A percentile compares a stretch with the other conserved stretches of the same genome.
Evolutionary conservation across 805 yeast genomes (phyloP).

Genomic region (Ogataea chonburiensis): DNA sequence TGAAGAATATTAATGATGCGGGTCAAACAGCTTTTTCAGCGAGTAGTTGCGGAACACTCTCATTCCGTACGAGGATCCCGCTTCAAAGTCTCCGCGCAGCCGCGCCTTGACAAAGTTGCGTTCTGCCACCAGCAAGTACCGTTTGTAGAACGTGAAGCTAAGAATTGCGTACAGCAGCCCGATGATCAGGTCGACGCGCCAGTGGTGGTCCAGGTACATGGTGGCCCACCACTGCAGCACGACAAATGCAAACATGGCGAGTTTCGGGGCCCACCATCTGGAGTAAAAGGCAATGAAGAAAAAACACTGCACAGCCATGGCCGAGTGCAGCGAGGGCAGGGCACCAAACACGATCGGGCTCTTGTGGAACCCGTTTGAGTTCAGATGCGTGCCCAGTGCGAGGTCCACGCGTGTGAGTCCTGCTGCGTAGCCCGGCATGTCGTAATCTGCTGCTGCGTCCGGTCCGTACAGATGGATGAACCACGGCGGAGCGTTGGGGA

Average conservation of each 20-base stretch:
- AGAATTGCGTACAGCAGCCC: conserved; percentile 54
- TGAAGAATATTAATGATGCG: conserved; percentile 26
- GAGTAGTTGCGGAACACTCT: conserved; percentile 51
- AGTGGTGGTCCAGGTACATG: conserved; percentile 71
- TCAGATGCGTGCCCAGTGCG: conserved; percentile 59
- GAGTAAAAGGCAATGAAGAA: conserved; percentile 42
- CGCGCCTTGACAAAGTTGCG: conserved; percentile 40
- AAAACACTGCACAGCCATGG: conserved; percentile 57
- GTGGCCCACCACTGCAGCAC: conserved; percentile 73
- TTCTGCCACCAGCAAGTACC: conserved; percentile 37
- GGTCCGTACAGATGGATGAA: conserved; percentile 62
- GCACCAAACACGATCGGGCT: conserved; percentile 79
- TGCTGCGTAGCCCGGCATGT: conserved; percentile 68
- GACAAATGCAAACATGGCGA: conserved; percentile 44
- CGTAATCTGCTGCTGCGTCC: conserved; percentile 54
- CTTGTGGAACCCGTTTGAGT: conserved; percentile 61
- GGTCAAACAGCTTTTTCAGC: conserved; percentile 55
- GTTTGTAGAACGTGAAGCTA: conserved; percentile 40
- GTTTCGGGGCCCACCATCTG: conserved; percentile 35
- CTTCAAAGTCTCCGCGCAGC: conserved; percentile 37
- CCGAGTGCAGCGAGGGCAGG: conserved; percentile 64
- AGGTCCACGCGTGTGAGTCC: conserved; percentile 65
- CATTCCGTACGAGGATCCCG: conserved; percentile 61
- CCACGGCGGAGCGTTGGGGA: conserved; percentile 79
- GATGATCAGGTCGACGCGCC: conserved; percentile 57